A percentile compares a stretch with the other conserved stretches of the same genome.
phyloP scores from a whole-genome alignment of 129 eudicot species.

The Apium graveolens region DNA sequence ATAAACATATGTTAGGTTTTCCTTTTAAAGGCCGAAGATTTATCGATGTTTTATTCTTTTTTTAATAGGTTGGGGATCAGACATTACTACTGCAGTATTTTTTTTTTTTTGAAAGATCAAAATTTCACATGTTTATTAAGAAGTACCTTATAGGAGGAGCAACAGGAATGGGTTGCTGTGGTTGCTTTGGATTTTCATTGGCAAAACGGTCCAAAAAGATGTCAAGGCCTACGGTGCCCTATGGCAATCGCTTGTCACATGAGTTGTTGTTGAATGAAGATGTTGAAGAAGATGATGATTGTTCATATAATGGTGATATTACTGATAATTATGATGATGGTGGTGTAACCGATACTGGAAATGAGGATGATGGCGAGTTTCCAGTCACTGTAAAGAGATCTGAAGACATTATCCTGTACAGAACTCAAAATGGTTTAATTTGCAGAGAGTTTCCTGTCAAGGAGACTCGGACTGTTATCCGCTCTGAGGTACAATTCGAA shows the following conservation, averaged over 20 bases:
- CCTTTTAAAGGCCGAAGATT: background rate
- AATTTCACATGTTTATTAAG: slow-evolving; percentile 35
- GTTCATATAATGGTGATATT: slow-evolving; percentile 38
- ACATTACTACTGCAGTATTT: slow-evolving; percentile 15
- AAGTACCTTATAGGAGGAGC: slow-evolving; percentile 38
- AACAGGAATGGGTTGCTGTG: slow-evolving; percentile 81
- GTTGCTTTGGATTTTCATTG: slow-evolving; percentile 82
- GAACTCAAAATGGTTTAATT: slow-evolving; percentile 57
- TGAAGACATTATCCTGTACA: slow-evolving; percentile 58
- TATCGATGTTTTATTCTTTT: background rate
- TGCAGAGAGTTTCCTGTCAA: slow-evolving; percentile 87
- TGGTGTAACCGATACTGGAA: slow-evolving; percentile 49
- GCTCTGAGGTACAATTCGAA: slow-evolving; percentile 55
- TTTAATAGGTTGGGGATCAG: slow-evolving; percentile 18
- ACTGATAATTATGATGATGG: background rate
- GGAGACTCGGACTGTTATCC: slow-evolving; percentile 57
- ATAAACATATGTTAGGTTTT: background rate
- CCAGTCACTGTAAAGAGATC: slow-evolving; percentile 49
- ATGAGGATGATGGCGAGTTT: slow-evolving; percentile 46
- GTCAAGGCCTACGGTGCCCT: slow-evolving; percentile 23
- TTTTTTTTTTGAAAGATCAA: background rate
- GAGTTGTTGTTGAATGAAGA: slow-evolving; percentile 57
- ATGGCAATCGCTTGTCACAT: slow-evolving; percentile 36
- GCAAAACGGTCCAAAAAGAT: slow-evolving; percentile 39
- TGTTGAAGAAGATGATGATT: slow-evolving; percentile 44